Base-by-base conservation (phyloP, 768 basidiomycete species). In the Suillus alpinus region DNA sequence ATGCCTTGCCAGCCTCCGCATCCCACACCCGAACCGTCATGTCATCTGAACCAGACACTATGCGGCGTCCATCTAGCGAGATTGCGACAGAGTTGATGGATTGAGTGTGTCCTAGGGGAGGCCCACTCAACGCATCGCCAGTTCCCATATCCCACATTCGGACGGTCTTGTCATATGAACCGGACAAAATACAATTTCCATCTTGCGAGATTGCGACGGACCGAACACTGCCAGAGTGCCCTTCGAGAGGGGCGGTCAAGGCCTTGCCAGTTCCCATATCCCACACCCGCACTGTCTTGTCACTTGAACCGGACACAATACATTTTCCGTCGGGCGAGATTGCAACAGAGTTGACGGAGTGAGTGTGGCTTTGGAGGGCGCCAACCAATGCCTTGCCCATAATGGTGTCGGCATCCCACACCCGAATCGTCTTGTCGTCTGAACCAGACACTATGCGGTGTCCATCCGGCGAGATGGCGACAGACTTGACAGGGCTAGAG, bases 181-280 rank as follows among this genome's bases (percentile, higher is more conserved):
- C 57, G 14, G 58, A 50, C 9, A 51, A 5, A 8, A 56, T 4
- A 56, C 40, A 18, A 18, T 39, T 23, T 39, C 36, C 37, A 47
- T 67, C 66, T 9, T 49, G 60, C 0, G 66, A 66, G 58, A 67
- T 59, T 20, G 66, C 47, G 6, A 65, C 49, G 0, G 65, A 53
- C 6, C 1, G 6, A 9, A 66, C 65, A n/a, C 59, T 36, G 23
- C 53, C 14, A 51, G 29, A 51, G 37, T 60, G n/a, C 10, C 57
- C 57, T 20, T 18, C 10, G 4, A 37, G 37, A 13, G 37, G 12
- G 37, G 37, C 1, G 5, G 12, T 12, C 37, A 37, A 37, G 9
- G n/a, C 37, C 37, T 37, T 13, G 1, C 37, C 37, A 37, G 37
- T 37, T 12, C 12, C 37, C 10, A 37, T 37, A 14, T 37, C 37